Conservation (phyloP, 371 early-diverging fungal species). For the Mortierella polycephala region DNA sequence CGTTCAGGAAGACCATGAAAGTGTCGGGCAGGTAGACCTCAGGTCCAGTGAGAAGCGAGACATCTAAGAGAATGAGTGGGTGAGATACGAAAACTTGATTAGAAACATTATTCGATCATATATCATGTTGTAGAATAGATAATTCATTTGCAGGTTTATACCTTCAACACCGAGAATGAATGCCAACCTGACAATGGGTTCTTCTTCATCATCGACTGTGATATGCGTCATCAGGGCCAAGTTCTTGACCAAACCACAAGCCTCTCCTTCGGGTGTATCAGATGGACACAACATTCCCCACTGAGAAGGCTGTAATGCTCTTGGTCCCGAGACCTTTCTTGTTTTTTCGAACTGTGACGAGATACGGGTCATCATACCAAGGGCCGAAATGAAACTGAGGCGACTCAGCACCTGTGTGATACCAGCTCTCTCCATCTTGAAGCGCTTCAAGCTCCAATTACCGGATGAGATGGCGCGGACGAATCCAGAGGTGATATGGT, state of each 20-base stretch:
- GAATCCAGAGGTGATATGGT: conserved; percentile 95
- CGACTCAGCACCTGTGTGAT: conserved; percentile 99
- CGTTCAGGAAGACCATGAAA: conserved; percentile 93
- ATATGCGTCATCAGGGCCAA: conserved; percentile 99
- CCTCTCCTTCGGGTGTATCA: conserved; percentile 99
- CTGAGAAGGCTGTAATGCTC: conserved; percentile 98
- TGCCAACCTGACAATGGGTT: conserved; percentile 78
- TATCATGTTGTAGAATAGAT: neutral
- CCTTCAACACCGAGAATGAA: conserved; percentile 88
- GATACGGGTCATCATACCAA: conserved; percentile 99
- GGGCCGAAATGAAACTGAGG: conserved; percentile 95
- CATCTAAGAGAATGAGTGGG: conserved; percentile 60
- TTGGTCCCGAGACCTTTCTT: conserved; percentile 99
- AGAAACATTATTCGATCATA: neutral
- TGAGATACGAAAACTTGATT: neutral
- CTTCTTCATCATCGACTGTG: conserved; percentile 94
- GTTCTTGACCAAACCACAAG: conserved; percentile 99
- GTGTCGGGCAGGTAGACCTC: conserved; percentile 82
- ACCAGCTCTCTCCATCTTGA: conserved; percentile 99
- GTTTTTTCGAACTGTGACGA: conserved; percentile 99
- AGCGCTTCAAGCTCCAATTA: conserved; percentile 99
- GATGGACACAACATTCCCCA: conserved; percentile 99
- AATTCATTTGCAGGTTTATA: conserved; percentile 4
- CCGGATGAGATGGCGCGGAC: conserved; percentile 98
- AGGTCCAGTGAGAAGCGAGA: conserved; percentile 83